Conservation (phyloP, 345 rosid species). For the Noccaea bulbosa region DNA sequence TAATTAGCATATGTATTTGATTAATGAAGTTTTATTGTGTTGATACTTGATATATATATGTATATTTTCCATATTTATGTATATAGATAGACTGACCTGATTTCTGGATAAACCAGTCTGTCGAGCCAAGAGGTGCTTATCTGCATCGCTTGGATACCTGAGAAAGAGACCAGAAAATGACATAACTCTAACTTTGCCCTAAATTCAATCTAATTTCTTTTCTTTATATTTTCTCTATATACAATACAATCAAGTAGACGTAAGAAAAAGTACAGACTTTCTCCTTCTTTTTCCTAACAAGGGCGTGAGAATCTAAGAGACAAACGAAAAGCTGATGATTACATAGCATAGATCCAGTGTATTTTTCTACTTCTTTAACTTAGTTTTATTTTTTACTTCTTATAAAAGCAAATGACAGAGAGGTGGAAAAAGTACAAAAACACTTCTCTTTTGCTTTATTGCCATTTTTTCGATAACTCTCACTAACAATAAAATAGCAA, state of each 20-base stretch:
- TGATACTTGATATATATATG: background rate
- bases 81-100: conserved; percentile 62
- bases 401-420: conserved; percentile 40
- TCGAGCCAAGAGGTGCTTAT: conserved; percentile 96
- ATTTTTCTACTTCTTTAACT: conserved; percentile 1
- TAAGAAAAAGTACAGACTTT: conserved; percentile 35
- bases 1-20: background rate
- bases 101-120: conserved; percentile 98
- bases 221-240: conserved; percentile 15
- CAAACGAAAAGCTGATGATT: conserved; percentile 46
- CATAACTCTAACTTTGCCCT: conserved; percentile 53
- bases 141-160: conserved; percentile 99
- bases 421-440: conserved; percentile 41
- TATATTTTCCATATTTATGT: background rate
- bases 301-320: conserved; percentile 83
- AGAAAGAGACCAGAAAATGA: conserved; percentile 85
- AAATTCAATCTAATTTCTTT: conserved; percentile 21
- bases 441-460: conserved; percentile 44
- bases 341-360: conserved; percentile 34
- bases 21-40: background rate
- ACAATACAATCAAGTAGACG: conserved; percentile 38
- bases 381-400: conserved; percentile 17
- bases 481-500: conserved; percentile 40
- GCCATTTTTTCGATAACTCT: conserved; percentile 58
- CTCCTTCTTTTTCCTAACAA: conserved; percentile 50